These are phyloP conservation scores for Teunomyces atbi DNA, from an alignment of 805 yeast genomes.

Conservation along the genomic window DNA sequence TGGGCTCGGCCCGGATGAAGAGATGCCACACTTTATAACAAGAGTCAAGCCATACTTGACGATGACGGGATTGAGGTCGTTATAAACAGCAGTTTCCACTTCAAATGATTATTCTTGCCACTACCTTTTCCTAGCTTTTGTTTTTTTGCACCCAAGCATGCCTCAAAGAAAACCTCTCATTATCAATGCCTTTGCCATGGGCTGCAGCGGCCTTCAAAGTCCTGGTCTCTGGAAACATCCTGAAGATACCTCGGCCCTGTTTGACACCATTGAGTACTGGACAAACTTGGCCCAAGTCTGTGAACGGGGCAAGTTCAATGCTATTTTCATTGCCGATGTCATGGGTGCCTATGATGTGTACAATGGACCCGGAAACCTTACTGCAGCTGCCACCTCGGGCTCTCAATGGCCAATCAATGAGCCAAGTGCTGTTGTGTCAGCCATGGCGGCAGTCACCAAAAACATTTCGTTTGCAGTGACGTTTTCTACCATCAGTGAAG, in stretches of 20 bases:
- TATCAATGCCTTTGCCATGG: slow-evolving; percentile 40
- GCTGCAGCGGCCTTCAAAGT: slow-evolving; percentile 17
- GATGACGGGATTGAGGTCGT: neutral
- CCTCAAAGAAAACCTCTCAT: slow-evolving; percentile 21
- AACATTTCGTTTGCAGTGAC: slow-evolving; percentile 42
- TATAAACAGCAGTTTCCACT: neutral
- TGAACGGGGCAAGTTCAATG: slow-evolving; percentile 40
- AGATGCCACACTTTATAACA: neutral
- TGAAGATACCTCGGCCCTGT: slow-evolving; percentile 28
- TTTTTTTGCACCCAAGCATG: slow-evolving; percentile 3
- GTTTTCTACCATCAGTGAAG: slow-evolving; percentile 42
- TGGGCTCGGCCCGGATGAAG: neutral
- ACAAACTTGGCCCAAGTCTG: slow-evolving; percentile 35
- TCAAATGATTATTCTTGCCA: neutral
- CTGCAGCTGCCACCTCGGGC: slow-evolving; percentile 32
- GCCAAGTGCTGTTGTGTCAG: slow-evolving; percentile 37
- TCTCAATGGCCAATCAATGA: slow-evolving; percentile 39
- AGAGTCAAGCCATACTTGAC: neutral
- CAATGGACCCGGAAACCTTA: slow-evolving; percentile 38
- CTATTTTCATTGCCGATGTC: slow-evolving; percentile 40
- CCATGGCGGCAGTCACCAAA: slow-evolving; percentile 45
- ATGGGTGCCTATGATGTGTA: slow-evolving; percentile 41
- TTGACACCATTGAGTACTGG: slow-evolving; percentile 32
- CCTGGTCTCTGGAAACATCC: slow-evolving; percentile 41
- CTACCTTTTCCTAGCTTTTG: neutral